These are phyloP conservation scores for Macrolepiota albuminosa DNA, from an alignment of 768 basidiomycete genomes.

Conservation along the genomic window DNA sequence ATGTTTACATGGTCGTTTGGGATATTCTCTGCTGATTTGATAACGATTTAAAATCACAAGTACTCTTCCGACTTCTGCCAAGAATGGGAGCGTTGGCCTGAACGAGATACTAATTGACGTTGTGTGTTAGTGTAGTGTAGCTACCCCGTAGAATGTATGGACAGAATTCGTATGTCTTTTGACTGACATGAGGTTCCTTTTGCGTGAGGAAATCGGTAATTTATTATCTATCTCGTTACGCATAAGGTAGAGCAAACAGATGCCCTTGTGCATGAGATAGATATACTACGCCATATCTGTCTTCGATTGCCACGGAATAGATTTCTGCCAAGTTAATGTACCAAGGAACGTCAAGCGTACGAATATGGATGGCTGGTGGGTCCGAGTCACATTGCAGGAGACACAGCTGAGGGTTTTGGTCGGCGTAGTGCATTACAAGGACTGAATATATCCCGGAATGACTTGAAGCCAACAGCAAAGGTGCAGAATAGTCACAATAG, in stretches of 20 bases:
- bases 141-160: too few relatives aligned
- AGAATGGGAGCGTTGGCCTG: too few relatives aligned
- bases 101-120: too few relatives aligned
- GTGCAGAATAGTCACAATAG: not conserved
- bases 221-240: not conserved
- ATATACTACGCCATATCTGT: constrained; percentile 13
- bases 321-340: constrained; percentile 9
- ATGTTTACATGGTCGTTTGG: too few relatives aligned
- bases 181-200: too few relatives aligned
- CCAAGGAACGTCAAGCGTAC: constrained; percentile 5
- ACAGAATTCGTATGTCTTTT: too few relatives aligned
- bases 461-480: constrained; percentile 1
- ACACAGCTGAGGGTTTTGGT: not conserved
- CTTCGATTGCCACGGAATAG: constrained; percentile 9
- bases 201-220: too few relatives aligned
- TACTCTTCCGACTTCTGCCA: not conserved
- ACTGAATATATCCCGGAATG: constrained; percentile 7
- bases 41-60: not conserved
- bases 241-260: constrained; percentile 12
- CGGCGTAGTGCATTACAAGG: not conserved
- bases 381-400: constrained; percentile 1
- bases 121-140: too few relatives aligned
- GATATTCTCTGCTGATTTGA: too few relatives aligned
- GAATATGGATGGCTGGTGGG: not conserved
- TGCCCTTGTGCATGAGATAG: constrained; percentile 9